Evolutionary conservation across 805 yeast genomes (phyloP).

Genomic region (Monosporozyma aerobia): DNA sequence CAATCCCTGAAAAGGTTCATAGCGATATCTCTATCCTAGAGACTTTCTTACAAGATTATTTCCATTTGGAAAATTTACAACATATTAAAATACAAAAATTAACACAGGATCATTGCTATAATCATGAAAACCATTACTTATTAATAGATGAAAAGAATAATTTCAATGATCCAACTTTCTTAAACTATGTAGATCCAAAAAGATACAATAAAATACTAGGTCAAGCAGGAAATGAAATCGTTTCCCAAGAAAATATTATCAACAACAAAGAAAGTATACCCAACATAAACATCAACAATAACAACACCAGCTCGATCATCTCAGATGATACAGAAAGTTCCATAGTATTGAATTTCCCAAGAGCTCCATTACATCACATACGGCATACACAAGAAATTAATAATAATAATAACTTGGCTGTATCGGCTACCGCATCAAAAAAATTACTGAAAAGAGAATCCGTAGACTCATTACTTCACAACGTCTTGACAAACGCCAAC

Average conservation of each 20-base stretch:
- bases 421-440: no score
- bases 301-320: not conserved
- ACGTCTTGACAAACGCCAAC: not conserved
- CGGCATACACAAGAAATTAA: not conserved
- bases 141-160: constrained; percentile 24
- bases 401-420: no score
- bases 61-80: constrained; percentile 23
- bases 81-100: constrained; percentile 25
- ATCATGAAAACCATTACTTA: constrained; percentile 29
- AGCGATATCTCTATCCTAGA: constrained; percentile 25
- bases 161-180: constrained; percentile 22
- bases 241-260: not conserved
- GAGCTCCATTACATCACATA: constrained; percentile 2
- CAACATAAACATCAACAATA: not conserved
- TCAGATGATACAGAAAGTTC: constrained; percentile 10
- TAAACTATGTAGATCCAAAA: constrained; percentile 15
- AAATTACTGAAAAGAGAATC: not conserved
- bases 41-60: constrained; percentile 25
- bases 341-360: constrained; percentile 19
- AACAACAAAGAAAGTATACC: not conserved
- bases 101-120: constrained; percentile 21
- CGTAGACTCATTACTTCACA: not conserved
- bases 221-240: not conserved
- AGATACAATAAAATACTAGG: not conserved
- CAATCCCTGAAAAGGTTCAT: constrained; percentile 27